Base-by-base conservation (phyloP, 2,329 filamentous ascomycete genomes). In the Penicillium sp. region DNA sequence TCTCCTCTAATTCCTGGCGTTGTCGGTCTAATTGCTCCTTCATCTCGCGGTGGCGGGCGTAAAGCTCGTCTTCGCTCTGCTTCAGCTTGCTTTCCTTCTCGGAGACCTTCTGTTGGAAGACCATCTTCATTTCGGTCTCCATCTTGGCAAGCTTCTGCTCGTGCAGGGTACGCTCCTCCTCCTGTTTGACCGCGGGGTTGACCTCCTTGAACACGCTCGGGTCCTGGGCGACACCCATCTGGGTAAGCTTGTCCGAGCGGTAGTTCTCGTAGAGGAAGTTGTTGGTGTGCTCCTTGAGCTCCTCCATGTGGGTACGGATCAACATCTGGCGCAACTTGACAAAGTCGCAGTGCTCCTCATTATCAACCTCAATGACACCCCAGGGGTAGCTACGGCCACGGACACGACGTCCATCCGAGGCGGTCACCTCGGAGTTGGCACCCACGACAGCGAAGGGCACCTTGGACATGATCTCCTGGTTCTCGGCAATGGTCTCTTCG, bases 111-210 rank as follows among this genome's bases (percentile, higher is more conserved):
- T 98, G 93, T 73, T 97, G 93, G 89, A 98, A 98, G 61, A 98
- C 93, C 88, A 96, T 95, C 88, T 98, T 98, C 93, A 98, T 98
- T 75, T 98, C 93, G 66, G 90, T 84, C 75, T 98, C 93, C 93
- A 98, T 98, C 88, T 98, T 98, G 73, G 91, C 89, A 63, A 98
- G 88, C 81, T 98, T 98, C 81, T 96, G 90, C 77, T 98, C 93
- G 81, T 98, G 93, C 61, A 98, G 80, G 56, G 88, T 85, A 65
- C 93, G 89, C 80, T 98, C 93, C 77, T 98, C 93, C 73, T 98
- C 93, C 76, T 98, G 93, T 85, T 98, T 98, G 75, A 97, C 93
- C 40, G 93, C 91, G 55, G 93, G 93, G 82, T 98, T 98, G 80
- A 98, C 90, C 84, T 98, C 93, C 83, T 98, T 98, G 88, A 98